Conservation (phyloP, 2,329 filamentous ascomycete species). For the Fusarium anguioides region DNA sequence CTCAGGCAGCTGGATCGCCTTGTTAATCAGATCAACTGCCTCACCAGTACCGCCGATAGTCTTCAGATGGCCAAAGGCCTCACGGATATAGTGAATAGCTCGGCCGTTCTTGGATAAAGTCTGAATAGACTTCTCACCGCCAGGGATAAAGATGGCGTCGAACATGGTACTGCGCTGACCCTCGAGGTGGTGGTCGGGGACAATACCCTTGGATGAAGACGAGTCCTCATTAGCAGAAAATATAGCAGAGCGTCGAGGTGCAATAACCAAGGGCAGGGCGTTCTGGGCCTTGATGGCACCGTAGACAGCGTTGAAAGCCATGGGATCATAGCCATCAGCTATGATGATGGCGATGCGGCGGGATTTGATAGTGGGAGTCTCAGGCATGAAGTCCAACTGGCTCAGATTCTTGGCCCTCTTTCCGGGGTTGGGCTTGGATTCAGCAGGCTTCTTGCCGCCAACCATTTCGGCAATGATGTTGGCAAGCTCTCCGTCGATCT, state of each 20-base stretch:
- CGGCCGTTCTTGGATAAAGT: slow-evolving; percentile 76
- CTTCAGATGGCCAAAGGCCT: slow-evolving; percentile 86
- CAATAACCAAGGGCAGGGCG: slow-evolving; percentile 80
- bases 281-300: slow-evolving; percentile 69
- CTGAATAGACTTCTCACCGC: slow-evolving; percentile 71
- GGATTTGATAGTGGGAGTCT: slow-evolving; percentile 73
- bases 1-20: slow-evolving; percentile 57
- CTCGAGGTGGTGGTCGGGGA: slow-evolving; percentile 82
- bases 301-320: slow-evolving; percentile 73
- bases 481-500: slow-evolving; percentile 78
- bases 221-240: slow-evolving; percentile 69
- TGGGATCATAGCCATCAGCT: slow-evolving; percentile 78
- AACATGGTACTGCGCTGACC: slow-evolving; percentile 85
- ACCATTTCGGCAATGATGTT: slow-evolving; percentile 76
- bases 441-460: slow-evolving; percentile 69
- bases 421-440: slow-evolving; percentile 71
- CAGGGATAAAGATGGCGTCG: slow-evolving; percentile 81
- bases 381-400: slow-evolving; percentile 74
- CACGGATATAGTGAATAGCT: slow-evolving; percentile 79
- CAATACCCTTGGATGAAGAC: slow-evolving; percentile 62
- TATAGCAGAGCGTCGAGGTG: slow-evolving; percentile 72
- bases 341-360: slow-evolving; percentile 81
- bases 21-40: slow-evolving; percentile 70
- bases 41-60: slow-evolving; percentile 81
- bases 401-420: slow-evolving; percentile 74